phyloP scores from a whole-genome alignment of 192 early-diverging fungal species.

The Coemansia sp. region DNA sequence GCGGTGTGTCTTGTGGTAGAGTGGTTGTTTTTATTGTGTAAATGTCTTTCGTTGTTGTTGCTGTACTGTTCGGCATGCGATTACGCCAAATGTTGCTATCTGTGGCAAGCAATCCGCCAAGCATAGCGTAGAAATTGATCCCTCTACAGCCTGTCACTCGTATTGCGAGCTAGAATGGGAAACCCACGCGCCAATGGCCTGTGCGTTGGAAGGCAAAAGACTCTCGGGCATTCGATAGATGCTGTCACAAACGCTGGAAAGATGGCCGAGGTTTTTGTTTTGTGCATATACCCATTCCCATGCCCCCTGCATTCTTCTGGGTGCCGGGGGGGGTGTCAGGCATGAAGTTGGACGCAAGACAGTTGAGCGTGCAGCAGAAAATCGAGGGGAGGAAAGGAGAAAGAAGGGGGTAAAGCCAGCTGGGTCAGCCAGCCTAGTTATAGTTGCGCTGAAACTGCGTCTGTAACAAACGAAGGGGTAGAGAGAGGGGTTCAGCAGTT shows the following conservation, averaged over 20 bases:
- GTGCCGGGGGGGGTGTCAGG: background rate
- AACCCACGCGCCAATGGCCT: background rate
- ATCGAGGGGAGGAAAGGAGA: background rate
- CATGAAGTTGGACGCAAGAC: background rate
- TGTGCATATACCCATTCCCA: background rate
- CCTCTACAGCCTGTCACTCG: background rate
- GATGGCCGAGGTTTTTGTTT: background rate
- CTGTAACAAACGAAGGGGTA: background rate
- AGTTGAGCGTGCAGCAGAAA: background rate
- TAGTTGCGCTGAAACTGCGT: background rate
- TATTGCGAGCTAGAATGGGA: background rate
- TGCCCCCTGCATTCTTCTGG: background rate
- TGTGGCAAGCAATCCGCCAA: conserved; percentile 1
- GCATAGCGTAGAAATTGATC: background rate
- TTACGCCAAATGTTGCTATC: background rate
- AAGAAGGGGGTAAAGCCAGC: too few relatives aligned
- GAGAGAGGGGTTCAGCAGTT: background rate
- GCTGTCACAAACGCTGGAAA: background rate
- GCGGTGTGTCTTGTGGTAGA: background rate
- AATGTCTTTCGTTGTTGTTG: background rate
- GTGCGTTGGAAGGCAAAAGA: background rate
- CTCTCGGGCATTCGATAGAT: background rate
- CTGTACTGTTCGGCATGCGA: background rate
- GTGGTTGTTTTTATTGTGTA: background rate
- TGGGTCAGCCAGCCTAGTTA: background rate